Conservation (phyloP, 306 rosid species). For the Dryas octopetala region DNA sequence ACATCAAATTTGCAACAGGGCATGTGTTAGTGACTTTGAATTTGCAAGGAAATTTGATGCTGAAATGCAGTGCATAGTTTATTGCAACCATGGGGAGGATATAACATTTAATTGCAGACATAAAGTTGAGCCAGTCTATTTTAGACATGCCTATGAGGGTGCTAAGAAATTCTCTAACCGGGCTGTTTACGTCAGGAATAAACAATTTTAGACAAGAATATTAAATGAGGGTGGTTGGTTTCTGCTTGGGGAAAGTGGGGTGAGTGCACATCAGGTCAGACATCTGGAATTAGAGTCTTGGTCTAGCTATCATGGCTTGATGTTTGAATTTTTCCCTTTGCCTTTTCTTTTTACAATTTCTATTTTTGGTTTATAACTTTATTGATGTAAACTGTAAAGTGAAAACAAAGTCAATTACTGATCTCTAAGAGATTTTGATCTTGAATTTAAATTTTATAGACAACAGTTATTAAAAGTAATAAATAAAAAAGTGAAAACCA, state of each 20-base stretch:
- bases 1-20: not conserved
- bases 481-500: too few relatives aligned
- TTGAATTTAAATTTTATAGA: too few relatives aligned
- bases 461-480: too few relatives aligned
- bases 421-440: too few relatives aligned
- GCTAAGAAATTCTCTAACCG: not conserved
- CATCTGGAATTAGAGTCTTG: not conserved
- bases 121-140: not conserved
- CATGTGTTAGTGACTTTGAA: not conserved
- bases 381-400: too few relatives aligned
- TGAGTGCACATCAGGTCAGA: not conserved
- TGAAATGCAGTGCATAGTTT: too few relatives aligned
- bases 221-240: not conserved
- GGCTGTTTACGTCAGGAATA: not conserved
- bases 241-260: not conserved
- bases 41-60: not conserved
- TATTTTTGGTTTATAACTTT: too few relatives aligned
- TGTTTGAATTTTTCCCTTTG: too few relatives aligned
- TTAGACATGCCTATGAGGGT: not conserved
- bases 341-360: too few relatives aligned
- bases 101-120: too few relatives aligned
- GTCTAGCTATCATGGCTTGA: not conserved
- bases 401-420: too few relatives aligned
- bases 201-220: not conserved
- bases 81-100: too few relatives aligned